These are phyloP conservation scores for Camelina laxa DNA, from an alignment of 345 rosid genomes.

Conservation along the genomic window DNA sequence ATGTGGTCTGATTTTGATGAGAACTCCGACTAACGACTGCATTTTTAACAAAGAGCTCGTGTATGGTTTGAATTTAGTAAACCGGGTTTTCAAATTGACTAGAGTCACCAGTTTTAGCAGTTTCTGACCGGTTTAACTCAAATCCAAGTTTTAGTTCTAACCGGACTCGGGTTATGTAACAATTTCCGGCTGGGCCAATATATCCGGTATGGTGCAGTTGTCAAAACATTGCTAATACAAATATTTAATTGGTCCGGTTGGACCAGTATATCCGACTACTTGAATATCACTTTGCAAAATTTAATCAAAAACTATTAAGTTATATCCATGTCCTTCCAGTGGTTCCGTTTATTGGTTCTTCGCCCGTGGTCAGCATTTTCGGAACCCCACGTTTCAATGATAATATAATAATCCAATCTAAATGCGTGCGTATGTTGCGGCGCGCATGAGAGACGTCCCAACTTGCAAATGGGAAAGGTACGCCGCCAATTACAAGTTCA, in stretches of 20 bases:
- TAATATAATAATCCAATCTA: not conserved
- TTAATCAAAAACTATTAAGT: not conserved
- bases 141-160: too few relatives aligned
- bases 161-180: too few relatives aligned
- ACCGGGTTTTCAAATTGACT: too few relatives aligned
- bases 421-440: slow-evolving; percentile 27
- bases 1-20: not conserved
- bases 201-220: too few relatives aligned
- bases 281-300: not conserved
- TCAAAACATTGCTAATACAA: not conserved
- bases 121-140: too few relatives aligned
- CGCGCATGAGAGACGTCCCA: slow-evolving; percentile 22
- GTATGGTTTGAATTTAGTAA: not conserved
- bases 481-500: slow-evolving; percentile 25
- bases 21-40: not conserved
- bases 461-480: slow-evolving; percentile 24
- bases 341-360: not conserved
- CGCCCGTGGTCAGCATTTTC: not conserved
- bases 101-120: too few relatives aligned
- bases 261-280: too few relatives aligned
- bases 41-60: not conserved
- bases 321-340: not conserved
- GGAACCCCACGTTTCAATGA: not conserved
- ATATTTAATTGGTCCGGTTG: too few relatives aligned
- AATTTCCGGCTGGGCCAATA: too few relatives aligned